Base-by-base conservation (phyloP, 805 yeast species). In the Myxozyma geophila region DNA sequence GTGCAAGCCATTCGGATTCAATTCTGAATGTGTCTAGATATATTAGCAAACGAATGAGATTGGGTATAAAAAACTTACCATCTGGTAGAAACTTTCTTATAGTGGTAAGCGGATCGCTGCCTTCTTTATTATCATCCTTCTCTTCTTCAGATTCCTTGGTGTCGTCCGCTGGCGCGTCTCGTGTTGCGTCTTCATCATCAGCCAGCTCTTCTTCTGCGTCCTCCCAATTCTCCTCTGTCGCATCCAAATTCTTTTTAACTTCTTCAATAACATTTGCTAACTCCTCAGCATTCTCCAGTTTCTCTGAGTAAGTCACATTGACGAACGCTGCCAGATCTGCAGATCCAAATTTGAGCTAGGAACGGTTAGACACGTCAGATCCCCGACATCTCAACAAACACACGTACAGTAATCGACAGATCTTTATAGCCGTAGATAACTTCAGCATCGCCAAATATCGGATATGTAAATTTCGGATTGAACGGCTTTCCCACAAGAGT, bases 371-470 rank as follows among this genome's bases (percentile, higher is more conserved):
- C 23, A 13, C 54, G 28, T 17, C 54, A 23, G 36, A 17, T 12
- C 40, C 9, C 33, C 1, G 15, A 28, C 4, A 15, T 43, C 21
- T 2, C 2, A 9, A 43, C 15, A 13, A 8, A 6, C 6, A n/a
- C 17, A 39, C 63, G 17, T 44, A 88, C 74, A 68, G 84, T 83
- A 41, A 95, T 85, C 39, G 80, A 79, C 43, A 92, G 78, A 69
- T 85, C 88, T 68, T 87, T 82, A 74, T 85, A 95, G 1, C 99
- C 99, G 72, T 87, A 90, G 1, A 95, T 86, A 59, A 87, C 87
- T 73, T 95, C 99, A 1, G 91, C 82, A 54, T 92, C 96, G 6
- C 98, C 98, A 79, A 85, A 95, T 10, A 95, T 88, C 1, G 98
- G 96, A 74, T 95, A 95, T 0, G 98, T 93, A 77, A 90, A 92